Evolutionary conservation across 805 yeast genomes (phyloP).

Genomic region (Suhomyces emberorum): DNA sequence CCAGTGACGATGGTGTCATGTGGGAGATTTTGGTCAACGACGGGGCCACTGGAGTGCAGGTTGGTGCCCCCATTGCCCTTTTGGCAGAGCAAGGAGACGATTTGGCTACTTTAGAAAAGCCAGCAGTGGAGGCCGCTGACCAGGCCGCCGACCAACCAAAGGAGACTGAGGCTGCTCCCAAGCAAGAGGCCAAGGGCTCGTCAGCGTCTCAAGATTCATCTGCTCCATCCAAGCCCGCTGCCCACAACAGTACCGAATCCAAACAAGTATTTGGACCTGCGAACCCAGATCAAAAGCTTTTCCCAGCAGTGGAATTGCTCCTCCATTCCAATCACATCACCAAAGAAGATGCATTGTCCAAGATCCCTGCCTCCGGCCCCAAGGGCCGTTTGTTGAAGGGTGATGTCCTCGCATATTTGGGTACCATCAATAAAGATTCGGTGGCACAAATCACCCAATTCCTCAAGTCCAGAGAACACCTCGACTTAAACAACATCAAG

Average conservation of each 20-base stretch:
- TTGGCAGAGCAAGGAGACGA: conserved; percentile 89
- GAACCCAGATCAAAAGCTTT: conserved; percentile 60
- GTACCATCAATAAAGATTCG: conserved; percentile 59
- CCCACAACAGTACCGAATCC: conserved; percentile 2
- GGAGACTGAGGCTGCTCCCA: conserved; percentile 7
- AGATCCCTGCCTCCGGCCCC: conserved; percentile 84
- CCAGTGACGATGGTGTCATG: conserved; percentile 86
- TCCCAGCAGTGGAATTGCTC: conserved; percentile 76
- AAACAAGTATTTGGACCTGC: conserved; percentile 40
- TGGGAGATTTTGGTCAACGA: conserved; percentile 69
- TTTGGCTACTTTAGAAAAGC: conserved; percentile 57
- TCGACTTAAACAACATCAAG: conserved; percentile 71
- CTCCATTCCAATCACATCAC: conserved; percentile 62
- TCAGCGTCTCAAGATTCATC: conserved; percentile 6
- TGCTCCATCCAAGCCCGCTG: conserved; percentile 4
- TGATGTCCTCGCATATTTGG: conserved; percentile 82
- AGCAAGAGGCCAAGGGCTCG: conserved; percentile 11
- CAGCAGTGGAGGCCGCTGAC: conserved; percentile 36
- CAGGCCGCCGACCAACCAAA: conserved; percentile 18
- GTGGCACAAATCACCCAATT: conserved; percentile 53
- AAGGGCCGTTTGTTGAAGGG: conserved; percentile 86
- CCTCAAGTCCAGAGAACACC: conserved; percentile 52
- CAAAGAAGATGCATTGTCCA: conserved; percentile 61
- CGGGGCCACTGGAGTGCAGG: conserved; percentile 79
- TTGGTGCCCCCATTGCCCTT: conserved; percentile 87